phyloP scores from a whole-genome alignment of 225 moss, liverwort and hornwort genomes.

The Bryum argenteum region DNA sequence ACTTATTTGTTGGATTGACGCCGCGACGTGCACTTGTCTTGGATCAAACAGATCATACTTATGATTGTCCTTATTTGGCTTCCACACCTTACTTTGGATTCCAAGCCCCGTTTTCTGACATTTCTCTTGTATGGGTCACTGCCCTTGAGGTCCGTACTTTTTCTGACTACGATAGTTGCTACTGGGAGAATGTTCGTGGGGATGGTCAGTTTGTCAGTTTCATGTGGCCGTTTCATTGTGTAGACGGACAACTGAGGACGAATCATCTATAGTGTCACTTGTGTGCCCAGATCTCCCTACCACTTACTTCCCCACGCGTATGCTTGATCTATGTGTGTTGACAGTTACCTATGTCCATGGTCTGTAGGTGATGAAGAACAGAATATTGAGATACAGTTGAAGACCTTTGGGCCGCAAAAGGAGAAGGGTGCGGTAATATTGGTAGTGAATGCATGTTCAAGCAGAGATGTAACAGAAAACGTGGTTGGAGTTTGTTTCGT shows the following conservation, averaged over 20 bases:
- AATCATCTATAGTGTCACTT: conserved; percentile 4
- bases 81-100: neutral
- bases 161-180: neutral
- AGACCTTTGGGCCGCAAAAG: conserved; percentile 52
- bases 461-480: conserved; percentile 62
- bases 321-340: conserved; percentile 11
- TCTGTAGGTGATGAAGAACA: conserved; percentile 62
- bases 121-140: conserved; percentile 2
- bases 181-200: neutral
- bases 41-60: neutral
- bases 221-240: neutral
- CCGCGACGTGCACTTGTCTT: conserved; percentile 4
- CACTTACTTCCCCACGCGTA: neutral
- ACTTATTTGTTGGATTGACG: neutral
- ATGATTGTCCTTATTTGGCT: conserved; percentile 4
- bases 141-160: neutral
- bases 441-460: conserved; percentile 66
- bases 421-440: conserved; percentile 58
- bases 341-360: conserved; percentile 16
- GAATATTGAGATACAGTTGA: conserved; percentile 64
- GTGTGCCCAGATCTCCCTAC: neutral
- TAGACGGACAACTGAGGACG: neutral
- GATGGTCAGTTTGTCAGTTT: conserved; percentile 5
- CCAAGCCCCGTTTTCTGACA: neutral
- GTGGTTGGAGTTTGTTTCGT: conserved; percentile 68